Evolutionary conservation across 225 moss, liverwort and hornwort species (phyloP).

Genomic region (Rhytidiadelphus loreus): DNA sequence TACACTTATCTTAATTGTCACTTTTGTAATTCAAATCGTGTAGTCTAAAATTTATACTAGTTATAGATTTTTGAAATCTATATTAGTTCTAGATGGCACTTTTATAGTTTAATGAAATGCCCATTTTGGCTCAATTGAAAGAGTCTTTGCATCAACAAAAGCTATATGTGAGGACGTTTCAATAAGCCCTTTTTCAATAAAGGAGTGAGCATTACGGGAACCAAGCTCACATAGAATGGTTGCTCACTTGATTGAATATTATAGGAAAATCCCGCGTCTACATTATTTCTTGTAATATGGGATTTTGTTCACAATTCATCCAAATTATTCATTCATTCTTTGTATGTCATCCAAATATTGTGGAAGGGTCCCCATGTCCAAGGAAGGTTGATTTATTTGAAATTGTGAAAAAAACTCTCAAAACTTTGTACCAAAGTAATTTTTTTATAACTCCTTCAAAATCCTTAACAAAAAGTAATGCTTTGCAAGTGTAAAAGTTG

Average conservation of each 20-base stretch:
- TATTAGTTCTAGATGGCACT: no score
- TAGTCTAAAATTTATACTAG: no score
- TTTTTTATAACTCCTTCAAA: no score
- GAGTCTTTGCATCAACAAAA: background rate
- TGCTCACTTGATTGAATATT: background rate
- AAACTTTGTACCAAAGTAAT: background rate
- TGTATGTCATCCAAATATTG: no score
- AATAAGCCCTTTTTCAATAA: background rate
- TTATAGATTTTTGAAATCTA: no score
- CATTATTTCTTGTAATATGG: background rate
- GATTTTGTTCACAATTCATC: background rate
- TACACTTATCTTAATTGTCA: no score
- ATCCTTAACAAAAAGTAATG: background rate
- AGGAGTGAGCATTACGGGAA: background rate
- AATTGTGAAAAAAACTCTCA: background rate
- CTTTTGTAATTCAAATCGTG: no score
- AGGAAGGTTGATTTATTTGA: no score
- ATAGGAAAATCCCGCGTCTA: background rate
- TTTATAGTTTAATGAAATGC: no score
- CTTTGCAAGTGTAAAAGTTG: background rate
- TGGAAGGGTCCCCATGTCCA: no score
- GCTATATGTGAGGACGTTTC: accelerated
- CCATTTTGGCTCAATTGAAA: background rate
- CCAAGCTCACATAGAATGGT: background rate
- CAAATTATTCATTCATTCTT: no score